Percentiles rank a stretch among this genome's conserved stretches.
phyloP scores from a whole-genome alignment of 2,329 filamentous ascomycete species.

The Domatiomyces catenatus region DNA sequence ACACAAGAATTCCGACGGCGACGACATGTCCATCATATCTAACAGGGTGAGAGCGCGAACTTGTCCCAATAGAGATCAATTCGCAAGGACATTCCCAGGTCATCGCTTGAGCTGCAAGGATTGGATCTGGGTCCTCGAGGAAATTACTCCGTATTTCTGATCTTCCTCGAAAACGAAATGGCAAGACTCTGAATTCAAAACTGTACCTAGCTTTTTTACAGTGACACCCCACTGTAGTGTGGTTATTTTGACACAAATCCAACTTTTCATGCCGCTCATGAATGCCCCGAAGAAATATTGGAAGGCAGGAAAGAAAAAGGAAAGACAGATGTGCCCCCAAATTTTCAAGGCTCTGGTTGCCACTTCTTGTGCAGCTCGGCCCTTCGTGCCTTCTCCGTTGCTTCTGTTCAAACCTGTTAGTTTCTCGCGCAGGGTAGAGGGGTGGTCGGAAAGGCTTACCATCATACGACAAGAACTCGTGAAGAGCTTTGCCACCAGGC shows the following conservation, averaged over 20 bases:
- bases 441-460: slow-evolving; percentile 15
- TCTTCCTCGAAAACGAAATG: not conserved
- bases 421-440: slow-evolving; percentile 3
- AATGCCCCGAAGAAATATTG: not conserved
- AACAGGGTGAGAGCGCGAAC: too few species aligned
- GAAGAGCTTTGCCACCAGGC: slow-evolving; percentile 66
- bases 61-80: too few species aligned
- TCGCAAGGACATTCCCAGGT: too few species aligned
- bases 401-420: slow-evolving; percentile 27
- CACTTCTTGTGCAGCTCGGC: slow-evolving; percentile 44
- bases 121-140: too few species aligned
- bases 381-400: slow-evolving; percentile 51
- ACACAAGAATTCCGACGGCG: too few species aligned
- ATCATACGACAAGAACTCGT: slow-evolving; percentile 88
- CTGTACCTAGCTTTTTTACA: not conserved
- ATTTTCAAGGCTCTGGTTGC: not conserved
- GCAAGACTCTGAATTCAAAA: not conserved
- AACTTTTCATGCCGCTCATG: not conserved
- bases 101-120: too few species aligned
- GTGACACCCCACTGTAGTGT: not conserved
- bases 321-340: not conserved
- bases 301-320: not conserved
- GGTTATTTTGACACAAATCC: not conserved
- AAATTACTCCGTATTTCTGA: too few species aligned
- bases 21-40: too few species aligned